Percentiles rank a stretch among this genome's conserved stretches.
phyloP scores from a whole-genome alignment of 768 basidiomycete genomes.

The Xerocomus spinulosus region DNA sequence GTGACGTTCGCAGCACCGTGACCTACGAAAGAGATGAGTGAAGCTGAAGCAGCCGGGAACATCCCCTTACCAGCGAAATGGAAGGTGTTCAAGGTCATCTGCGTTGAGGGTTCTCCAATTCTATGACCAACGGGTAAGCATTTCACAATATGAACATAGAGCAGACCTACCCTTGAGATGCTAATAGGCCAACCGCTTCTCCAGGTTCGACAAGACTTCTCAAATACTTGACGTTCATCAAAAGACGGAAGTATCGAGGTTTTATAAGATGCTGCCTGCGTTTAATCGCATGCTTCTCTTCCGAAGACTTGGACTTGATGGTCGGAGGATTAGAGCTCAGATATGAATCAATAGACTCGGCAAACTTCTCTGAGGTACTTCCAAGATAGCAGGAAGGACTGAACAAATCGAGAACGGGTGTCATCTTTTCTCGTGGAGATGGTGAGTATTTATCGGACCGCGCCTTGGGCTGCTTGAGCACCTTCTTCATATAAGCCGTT shows the following conservation, averaged over 20 bases:
- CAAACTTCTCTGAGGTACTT: slow-evolving; percentile 89
- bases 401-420: slow-evolving; percentile 71
- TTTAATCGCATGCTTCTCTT: slow-evolving; percentile 36
- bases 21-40: slow-evolving; percentile 43
- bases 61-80: slow-evolving; percentile 83
- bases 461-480: slow-evolving; percentile 64
- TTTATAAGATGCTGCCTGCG: slow-evolving; percentile 46
- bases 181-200: slow-evolving; percentile 95
- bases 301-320: slow-evolving; percentile 37
- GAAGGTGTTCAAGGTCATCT: slow-evolving; percentile 99
- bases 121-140: slow-evolving; percentile 37
- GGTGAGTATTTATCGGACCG: slow-evolving; percentile 38
- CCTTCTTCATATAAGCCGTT: slow-evolving; percentile 79
- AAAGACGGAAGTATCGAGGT: slow-evolving; percentile 59
- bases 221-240: slow-evolving; percentile 94
- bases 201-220: slow-evolving; percentile 93
- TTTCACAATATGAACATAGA: background rate
- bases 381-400: slow-evolving; percentile 80
- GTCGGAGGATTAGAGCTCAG: slow-evolving; percentile 68
- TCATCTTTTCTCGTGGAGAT: slow-evolving; percentile 55
- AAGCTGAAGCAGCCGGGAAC: background rate
- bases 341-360: slow-evolving; percentile 73
- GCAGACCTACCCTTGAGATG: slow-evolving; percentile 84
- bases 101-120: slow-evolving; percentile 97
- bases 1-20: slow-evolving; percentile 99